Conservation (phyloP, 257 asterid genomes). For the Vinca minor region DNA sequence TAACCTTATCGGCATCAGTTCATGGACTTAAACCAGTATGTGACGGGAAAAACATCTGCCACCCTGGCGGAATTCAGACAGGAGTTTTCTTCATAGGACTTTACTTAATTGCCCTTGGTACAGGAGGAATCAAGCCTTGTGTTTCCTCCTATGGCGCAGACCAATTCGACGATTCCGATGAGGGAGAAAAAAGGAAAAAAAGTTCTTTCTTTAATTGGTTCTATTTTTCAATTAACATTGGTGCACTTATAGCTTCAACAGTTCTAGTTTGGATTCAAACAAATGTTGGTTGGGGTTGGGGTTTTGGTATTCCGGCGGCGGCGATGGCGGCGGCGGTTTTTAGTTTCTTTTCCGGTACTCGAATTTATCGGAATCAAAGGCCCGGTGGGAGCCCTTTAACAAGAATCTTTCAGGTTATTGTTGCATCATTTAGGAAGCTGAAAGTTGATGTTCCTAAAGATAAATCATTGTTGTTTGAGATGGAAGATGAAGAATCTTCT, state of each 20-base stretch:
- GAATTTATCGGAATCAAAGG: slow-evolving; percentile 41
- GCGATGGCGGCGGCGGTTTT: slow-evolving; percentile 60
- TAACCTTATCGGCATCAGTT: slow-evolving; percentile 50
- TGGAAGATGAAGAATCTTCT: slow-evolving; percentile 30
- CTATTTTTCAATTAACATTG: slow-evolving; percentile 58
- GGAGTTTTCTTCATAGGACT: slow-evolving; percentile 44
- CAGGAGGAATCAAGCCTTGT: slow-evolving; percentile 60
- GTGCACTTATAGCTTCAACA: slow-evolving; percentile 51
- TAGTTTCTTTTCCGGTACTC: slow-evolving; percentile 53
- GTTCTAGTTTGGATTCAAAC: slow-evolving; percentile 57
- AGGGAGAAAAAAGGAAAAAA: slow-evolving; percentile 37
- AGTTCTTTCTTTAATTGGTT: slow-evolving; percentile 65
- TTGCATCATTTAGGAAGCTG: slow-evolving; percentile 41
- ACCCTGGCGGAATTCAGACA: slow-evolving; percentile 37
- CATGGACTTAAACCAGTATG: slow-evolving; percentile 48
- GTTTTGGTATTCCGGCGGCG: slow-evolving; percentile 63
- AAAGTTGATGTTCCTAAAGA: slow-evolving; percentile 33
- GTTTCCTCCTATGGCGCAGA: slow-evolving; percentile 65
- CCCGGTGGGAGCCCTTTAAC: slow-evolving; percentile 72
- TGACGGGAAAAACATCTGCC: slow-evolving; percentile 23
- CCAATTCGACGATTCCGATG: slow-evolving; percentile 55
- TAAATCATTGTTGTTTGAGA: slow-evolving; percentile 36
- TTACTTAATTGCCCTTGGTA: slow-evolving; percentile 57
- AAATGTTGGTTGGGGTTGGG: slow-evolving; percentile 71
- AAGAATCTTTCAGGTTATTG: slow-evolving; percentile 45